A percentile compares a stretch with the other conserved stretches of the same genome.
Evolutionary conservation across 2,329 filamentous ascomycete genomes (phyloP).

Genomic region (Xylariales sp.): DNA sequence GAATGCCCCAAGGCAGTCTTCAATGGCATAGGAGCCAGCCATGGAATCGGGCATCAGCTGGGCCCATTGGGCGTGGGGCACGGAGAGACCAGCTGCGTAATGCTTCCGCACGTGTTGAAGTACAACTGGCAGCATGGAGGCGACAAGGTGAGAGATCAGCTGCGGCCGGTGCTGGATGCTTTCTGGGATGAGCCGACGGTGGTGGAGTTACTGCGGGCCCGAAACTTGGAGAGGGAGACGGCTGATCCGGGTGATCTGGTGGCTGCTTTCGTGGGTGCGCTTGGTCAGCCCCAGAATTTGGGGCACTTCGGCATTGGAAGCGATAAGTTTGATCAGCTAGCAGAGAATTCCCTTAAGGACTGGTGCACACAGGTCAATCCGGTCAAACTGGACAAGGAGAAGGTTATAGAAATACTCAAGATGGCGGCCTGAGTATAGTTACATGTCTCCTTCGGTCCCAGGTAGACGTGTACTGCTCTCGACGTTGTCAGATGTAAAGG

Average conservation of each 20-base stretch:
- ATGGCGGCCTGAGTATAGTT: conserved; percentile 11
- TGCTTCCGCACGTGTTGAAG: conserved; percentile 16
- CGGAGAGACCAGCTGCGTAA: conserved; percentile 18
- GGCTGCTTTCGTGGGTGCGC: conserved; percentile 11
- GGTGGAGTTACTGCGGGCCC: conserved; percentile 10
- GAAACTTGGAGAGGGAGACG: conserved; percentile 6
- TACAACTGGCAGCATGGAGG: conserved; percentile 13
- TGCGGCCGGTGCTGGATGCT: conserved; percentile 9
- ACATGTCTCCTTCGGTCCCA: too few species aligned
- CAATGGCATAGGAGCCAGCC: conserved; percentile 15
- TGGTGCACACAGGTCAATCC: conserved; percentile 13
- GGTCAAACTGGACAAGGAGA: conserved; percentile 15
- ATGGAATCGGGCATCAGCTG: conserved; percentile 20
- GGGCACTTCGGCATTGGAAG: conserved; percentile 15
- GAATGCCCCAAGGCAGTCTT: conserved; percentile 3
- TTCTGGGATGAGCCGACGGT: conserved; percentile 5
- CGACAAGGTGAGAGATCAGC: conserved; percentile 7
- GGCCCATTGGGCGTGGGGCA: conserved; percentile 18
- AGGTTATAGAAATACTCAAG: conserved; percentile 17
- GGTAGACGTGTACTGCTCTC: too few species aligned
- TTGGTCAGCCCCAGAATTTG: conserved; percentile 15
- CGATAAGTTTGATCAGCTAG: conserved; percentile 15
- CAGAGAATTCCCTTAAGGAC: conserved; percentile 14
- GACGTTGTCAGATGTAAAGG: too few species aligned
- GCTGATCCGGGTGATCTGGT: conserved; percentile 12